phyloP scores from a whole-genome alignment of 2,329 filamentous ascomycete genomes.

The Pestalotiopsis sp. region DNA sequence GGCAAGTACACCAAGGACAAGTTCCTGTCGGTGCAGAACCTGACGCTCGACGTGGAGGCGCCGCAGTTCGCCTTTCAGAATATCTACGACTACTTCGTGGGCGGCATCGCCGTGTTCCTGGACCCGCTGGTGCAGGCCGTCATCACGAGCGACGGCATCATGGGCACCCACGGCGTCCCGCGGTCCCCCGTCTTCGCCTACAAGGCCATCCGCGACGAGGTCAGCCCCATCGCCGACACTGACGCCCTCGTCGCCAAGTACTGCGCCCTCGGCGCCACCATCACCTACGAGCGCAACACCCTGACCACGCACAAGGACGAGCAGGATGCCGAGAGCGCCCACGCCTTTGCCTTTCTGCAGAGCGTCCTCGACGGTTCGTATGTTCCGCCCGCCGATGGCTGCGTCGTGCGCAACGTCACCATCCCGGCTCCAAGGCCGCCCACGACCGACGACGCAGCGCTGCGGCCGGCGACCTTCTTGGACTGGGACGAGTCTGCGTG shows the following conservation, averaged over 20 bases:
- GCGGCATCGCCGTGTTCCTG: constrained; percentile 24
- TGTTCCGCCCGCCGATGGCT: background rate
- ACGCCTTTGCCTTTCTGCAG: constrained; percentile 11
- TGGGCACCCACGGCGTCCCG: constrained; percentile 38
- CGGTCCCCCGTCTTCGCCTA: constrained; percentile 47
- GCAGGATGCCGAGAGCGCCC: constrained; percentile 22
- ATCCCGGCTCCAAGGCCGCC: background rate
- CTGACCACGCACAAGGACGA: constrained; percentile 42
- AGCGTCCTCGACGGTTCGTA: constrained; percentile 4
- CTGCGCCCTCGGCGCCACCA: constrained; percentile 40
- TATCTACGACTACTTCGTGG: constrained; percentile 31
- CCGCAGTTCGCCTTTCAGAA: constrained; percentile 24
- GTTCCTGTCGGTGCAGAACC: constrained; percentile 24
- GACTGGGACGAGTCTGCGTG: background rate
- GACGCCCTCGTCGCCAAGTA: constrained; percentile 42
- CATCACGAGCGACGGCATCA: constrained; percentile 23
- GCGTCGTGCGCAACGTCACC: background rate
- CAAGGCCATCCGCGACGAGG: constrained; percentile 45
- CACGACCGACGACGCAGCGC: background rate
- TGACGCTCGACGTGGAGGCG: constrained; percentile 18
- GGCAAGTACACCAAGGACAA: constrained; percentile 24
- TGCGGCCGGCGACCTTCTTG: background rate
- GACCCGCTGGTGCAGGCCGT: constrained; percentile 19
- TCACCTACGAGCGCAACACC: constrained; percentile 44
- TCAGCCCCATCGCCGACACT: constrained; percentile 42